Evolutionary conservation across 495 filamentous ascomycete species (phyloP).

Genomic region (Articulospora tetracladia): DNA sequence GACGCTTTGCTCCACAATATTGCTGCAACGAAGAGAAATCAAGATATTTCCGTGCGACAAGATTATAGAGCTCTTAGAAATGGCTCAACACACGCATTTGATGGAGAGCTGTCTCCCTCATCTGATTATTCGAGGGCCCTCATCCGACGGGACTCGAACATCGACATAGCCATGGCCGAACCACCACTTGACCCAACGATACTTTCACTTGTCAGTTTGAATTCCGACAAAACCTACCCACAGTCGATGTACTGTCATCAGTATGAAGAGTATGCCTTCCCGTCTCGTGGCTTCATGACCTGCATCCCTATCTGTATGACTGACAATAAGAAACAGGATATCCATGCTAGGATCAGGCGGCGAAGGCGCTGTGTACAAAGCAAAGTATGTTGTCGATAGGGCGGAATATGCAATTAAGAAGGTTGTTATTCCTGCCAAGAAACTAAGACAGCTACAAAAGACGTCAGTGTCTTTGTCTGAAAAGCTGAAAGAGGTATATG

Average conservation of each 20-base stretch:
- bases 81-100: too few species aligned
- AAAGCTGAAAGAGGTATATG: constrained; percentile 30
- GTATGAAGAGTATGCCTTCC: not conserved
- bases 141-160: not conserved
- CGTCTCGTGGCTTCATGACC: too few species aligned
- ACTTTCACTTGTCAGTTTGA: not conserved
- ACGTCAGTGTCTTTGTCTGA: not conserved
- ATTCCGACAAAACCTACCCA: not conserved
- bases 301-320: not conserved
- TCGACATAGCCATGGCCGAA: not conserved
- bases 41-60: not conserved
- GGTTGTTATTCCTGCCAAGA: constrained; percentile 27
- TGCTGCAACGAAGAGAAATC: constrained; percentile 3
- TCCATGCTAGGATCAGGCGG: constrained; percentile 36
- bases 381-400: constrained; percentile 31
- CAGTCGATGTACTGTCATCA: not conserved
- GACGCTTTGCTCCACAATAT: constrained; percentile 20
- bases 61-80: too few species aligned
- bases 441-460: constrained; percentile 19
- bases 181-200: not conserved
- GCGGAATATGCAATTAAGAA: constrained; percentile 41
- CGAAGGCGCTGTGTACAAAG: constrained; percentile 39
- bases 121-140: not conserved
- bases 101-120: not conserved
- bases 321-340: constrained; percentile 3